Percentiles rank a stretch among this genome's conserved stretches.
Conservation (phyloP, 768 basidiomycete genomes). For the Gyrodon lividus region DNA sequence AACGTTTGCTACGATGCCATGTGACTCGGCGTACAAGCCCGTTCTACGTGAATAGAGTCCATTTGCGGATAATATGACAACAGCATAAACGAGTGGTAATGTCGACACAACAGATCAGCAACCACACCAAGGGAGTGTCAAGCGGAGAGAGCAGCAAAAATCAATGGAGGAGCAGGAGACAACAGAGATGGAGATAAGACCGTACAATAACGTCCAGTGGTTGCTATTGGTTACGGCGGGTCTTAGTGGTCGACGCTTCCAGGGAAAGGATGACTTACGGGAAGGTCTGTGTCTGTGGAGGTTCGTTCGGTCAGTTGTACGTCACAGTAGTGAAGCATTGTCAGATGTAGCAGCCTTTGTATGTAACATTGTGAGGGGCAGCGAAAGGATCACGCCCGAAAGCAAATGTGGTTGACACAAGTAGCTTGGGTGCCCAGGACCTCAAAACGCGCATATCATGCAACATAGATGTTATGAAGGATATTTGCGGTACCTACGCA, state of each 20-base stretch:
- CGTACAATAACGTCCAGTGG: slow-evolving; percentile 83
- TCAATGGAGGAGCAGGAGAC: not conserved
- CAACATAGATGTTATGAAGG: not conserved
- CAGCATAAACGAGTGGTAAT: not conserved
- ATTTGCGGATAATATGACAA: not conserved
- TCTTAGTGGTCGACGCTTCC: not conserved
- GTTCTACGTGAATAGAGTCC: slow-evolving; percentile 53
- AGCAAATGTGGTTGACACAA: no score
- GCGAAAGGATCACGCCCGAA: no score
- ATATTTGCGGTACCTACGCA: no score
- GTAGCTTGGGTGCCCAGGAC: not conserved
- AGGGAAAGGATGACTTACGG: slow-evolving; percentile 52
- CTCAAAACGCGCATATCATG: not conserved
- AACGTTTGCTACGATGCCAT: slow-evolving; percentile 87
- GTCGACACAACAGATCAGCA: not conserved
- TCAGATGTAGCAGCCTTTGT: no score
- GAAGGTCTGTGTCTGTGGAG: slow-evolving; percentile 73
- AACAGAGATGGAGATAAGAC: slow-evolving; percentile 16
- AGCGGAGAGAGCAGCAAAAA: not conserved
- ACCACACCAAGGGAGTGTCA: not conserved
- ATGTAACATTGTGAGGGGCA: no score
- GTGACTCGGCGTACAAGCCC: slow-evolving; percentile 81
- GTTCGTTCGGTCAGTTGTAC: slow-evolving; percentile 4
- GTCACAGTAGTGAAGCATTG: not conserved
- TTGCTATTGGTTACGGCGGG: slow-evolving; percentile 47